Evolutionary conservation across 176 grass and related monocot species (phyloP).

Genomic region (Avena sativa): DNA sequence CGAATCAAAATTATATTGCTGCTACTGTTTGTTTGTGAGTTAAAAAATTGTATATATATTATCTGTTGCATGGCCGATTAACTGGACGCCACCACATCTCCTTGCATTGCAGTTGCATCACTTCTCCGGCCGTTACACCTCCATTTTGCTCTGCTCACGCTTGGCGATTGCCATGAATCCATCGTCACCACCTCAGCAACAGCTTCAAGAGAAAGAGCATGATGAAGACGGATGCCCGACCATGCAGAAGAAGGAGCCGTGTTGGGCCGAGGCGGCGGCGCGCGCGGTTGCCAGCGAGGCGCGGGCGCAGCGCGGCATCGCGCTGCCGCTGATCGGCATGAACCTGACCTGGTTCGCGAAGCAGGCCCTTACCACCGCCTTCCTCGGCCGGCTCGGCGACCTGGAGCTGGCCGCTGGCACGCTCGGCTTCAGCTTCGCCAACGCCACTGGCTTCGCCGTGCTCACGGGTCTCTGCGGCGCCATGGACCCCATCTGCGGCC

Average conservation of each 20-base stretch:
- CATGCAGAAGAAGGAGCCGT: background rate
- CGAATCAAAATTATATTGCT: background rate
- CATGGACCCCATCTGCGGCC: constrained; percentile 95
- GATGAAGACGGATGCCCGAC: background rate
- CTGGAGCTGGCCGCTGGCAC: constrained; percentile 73
- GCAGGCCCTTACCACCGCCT: constrained; percentile 64
- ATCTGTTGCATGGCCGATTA: background rate
- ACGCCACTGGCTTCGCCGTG: constrained; percentile 85
- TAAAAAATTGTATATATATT: background rate
- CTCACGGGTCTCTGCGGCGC: constrained; percentile 74
- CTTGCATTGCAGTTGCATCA: background rate
- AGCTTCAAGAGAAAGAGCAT: background rate
- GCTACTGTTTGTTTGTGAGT: background rate
- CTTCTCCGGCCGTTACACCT: background rate
- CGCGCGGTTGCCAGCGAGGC: constrained; percentile 48
- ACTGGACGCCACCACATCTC: background rate
- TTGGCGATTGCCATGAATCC: constrained; percentile 18
- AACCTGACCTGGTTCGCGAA: constrained; percentile 88
- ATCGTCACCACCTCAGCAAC: background rate
- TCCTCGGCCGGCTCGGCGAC: constrained; percentile 77
- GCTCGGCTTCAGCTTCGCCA: constrained; percentile 86
- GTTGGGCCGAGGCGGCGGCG: constrained; percentile 24
- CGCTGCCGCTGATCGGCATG: constrained; percentile 65
- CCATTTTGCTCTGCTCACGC: background rate
- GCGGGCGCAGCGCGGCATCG: constrained; percentile 64